Base-by-base conservation (phyloP, 1,284 basidiomycete species). In the Coriolopsis trogii region DNA sequence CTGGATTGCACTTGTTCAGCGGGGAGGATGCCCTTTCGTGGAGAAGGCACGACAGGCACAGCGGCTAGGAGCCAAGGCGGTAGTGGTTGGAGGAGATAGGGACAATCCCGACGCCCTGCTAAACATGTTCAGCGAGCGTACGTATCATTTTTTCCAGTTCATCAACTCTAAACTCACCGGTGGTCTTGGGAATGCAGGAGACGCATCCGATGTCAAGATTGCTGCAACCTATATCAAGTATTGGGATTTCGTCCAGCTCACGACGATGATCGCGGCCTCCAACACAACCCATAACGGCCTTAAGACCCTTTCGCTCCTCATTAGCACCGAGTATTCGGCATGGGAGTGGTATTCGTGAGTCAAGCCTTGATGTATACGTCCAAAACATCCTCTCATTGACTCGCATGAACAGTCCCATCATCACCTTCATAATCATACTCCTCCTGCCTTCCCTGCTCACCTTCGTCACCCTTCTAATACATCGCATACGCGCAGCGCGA, bases 331-430 rank as follows among this genome's bases (percentile, higher is more conserved):
- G 58, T 87, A 85, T 62, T 87, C 86, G 20, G 81, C 84, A 34
- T 90, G 89, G 88, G 88, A 90, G 66, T 91, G 88, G 89, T 91
- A 90, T 63, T 91, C 87, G 87, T 90, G 61, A 64, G 88, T 80
- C 41, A 15, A 16, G 59, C 29, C 37, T 55, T 47, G 18, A n/a
- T 28, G 1, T 29, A 13, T 37, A 21, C 26, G 18, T 39, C 25
- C 24, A 16, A 21, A 42, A 41, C 38, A 40, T 41, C 13, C 33
- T n/a, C 58, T 53, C 49, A 51, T 45, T 42, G 23, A 37, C 56
- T 48, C n/a, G 36, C 39, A 49, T 36, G 6, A n/a, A n/a, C 61
- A 91, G 89, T 47, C 89, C 89, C 12, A 87, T 91, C 54, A 77
- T 91, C 51, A 91, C 89, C 6, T 87, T 93, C 62, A 76, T 92